Conservation (phyloP, 1,284 basidiomycete genomes). For the Pterulicium gracile region DNA sequence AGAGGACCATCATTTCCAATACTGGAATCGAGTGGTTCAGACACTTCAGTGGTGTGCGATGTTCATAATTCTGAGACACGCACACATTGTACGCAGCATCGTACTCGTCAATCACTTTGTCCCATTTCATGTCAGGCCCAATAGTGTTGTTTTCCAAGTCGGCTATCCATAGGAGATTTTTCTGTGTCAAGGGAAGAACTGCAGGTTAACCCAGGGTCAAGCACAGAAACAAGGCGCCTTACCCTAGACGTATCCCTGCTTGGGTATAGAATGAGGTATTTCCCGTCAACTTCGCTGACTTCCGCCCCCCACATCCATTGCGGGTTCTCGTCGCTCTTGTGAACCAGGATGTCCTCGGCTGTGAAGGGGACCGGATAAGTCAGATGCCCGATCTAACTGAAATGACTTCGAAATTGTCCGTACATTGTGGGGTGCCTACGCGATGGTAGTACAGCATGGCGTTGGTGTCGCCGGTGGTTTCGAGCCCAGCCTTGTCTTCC, state of each 20-base stretch:
- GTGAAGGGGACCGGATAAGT: too few relatives aligned
- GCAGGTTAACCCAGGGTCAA: not conserved
- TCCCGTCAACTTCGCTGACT: slow-evolving; percentile 49
- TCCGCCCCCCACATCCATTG: slow-evolving; percentile 55
- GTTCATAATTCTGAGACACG: slow-evolving; percentile 15
- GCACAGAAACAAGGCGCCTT: slow-evolving; percentile 6
- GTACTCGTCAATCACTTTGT: slow-evolving; percentile 55
- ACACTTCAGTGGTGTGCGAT: slow-evolving; percentile 6
- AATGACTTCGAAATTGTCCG: too few relatives aligned
- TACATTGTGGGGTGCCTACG: slow-evolving; percentile 61
- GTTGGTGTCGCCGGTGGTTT: slow-evolving; percentile 54
- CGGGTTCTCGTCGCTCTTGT: slow-evolving; percentile 52
- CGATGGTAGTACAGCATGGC: slow-evolving; percentile 70
- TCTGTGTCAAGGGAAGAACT: slow-evolving; percentile 25
- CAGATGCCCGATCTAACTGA: too few relatives aligned
- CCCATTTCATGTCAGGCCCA: slow-evolving; percentile 56
- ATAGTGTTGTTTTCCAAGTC: slow-evolving; percentile 51
- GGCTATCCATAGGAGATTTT: slow-evolving; percentile 67
- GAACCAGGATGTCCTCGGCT: slow-evolving; percentile 62
- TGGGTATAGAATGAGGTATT: slow-evolving; percentile 49
- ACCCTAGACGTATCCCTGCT: slow-evolving; percentile 58
- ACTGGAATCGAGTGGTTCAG: slow-evolving; percentile 21
- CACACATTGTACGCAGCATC: slow-evolving; percentile 54
- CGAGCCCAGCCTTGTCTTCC: slow-evolving; percentile 48
- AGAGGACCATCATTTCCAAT: slow-evolving; percentile 57